Percentiles rank a stretch among this genome's conserved stretches.
Evolutionary conservation across 2,329 filamentous ascomycete species (phyloP).

Genomic region (Cytospora piceicola): DNA sequence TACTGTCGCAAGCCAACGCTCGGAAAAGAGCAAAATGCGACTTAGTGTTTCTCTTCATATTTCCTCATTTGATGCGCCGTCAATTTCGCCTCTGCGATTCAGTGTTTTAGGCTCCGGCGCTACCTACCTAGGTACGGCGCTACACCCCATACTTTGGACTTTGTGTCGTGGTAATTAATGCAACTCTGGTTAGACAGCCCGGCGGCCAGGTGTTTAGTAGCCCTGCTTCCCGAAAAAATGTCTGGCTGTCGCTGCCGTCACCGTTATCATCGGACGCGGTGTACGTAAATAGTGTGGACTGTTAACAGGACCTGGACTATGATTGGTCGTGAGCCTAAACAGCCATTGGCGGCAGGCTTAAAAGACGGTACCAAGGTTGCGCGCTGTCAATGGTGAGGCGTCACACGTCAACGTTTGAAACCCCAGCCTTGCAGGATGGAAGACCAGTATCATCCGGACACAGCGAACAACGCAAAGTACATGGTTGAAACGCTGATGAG

Average conservation of each 20-base stretch:
- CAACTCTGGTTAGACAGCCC: conserved; percentile 17
- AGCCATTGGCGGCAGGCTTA: conserved; percentile 12
- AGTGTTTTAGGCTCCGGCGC: conserved; percentile 7
- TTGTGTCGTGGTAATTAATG: not conserved
- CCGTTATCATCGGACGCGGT: not conserved
- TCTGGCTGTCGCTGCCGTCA: not conserved
- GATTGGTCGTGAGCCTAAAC: conserved; percentile 2
- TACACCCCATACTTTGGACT: not conserved
- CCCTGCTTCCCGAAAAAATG: conserved; percentile 12
- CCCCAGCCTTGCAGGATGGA: conserved; percentile 19
- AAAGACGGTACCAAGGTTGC: conserved; percentile 24
- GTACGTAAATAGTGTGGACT: conserved; percentile 2
- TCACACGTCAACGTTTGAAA: conserved; percentile 26
- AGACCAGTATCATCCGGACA: conserved; percentile 11
- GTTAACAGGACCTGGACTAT: conserved; percentile 12
- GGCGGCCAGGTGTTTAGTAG: conserved; percentile 13
- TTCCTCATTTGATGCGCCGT: not conserved
- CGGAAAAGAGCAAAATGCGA: conserved; percentile 5
- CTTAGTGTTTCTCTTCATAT: conserved; percentile 6
- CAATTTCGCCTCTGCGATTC: conserved; percentile 21
- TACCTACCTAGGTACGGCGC: no score
- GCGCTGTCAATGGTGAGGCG: conserved; percentile 27
- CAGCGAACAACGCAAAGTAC: not conserved
- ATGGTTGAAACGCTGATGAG: no score
- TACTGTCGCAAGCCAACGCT: conserved; percentile 4